Conservation (phyloP, 352 stramenopile species). For the Phytophthora idaei region DNA sequence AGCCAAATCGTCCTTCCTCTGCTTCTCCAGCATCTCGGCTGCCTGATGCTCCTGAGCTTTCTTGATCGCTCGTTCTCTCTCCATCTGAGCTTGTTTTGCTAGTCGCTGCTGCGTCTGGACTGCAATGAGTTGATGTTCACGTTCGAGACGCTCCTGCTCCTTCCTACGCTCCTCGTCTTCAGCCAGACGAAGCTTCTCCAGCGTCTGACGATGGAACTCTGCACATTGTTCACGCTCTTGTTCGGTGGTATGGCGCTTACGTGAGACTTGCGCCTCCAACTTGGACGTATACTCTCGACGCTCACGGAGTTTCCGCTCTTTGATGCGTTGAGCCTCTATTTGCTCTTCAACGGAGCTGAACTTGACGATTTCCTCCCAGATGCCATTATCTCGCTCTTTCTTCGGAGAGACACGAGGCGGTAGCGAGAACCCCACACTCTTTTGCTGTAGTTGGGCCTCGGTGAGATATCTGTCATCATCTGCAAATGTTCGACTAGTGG, state of each 20-base stretch:
- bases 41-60: conserved; percentile 55
- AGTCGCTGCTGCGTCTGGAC: conserved; percentile 75
- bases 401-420: conserved; percentile 68
- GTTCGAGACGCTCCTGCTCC: conserved; percentile 54
- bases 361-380: conserved; percentile 88
- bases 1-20: conserved; percentile 58
- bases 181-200: conserved; percentile 50
- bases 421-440: conserved; percentile 66
- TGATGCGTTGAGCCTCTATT: conserved; percentile 47
- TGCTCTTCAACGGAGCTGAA: conserved; percentile 75
- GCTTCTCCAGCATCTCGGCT: conserved; percentile 49
- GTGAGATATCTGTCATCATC: conserved; percentile 73
- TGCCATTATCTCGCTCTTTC: conserved; percentile 78
- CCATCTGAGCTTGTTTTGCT: conserved; percentile 59
- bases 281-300: conserved; percentile 47
- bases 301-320: conserved; percentile 44
- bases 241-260: conserved; percentile 43
- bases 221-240: conserved; percentile 49
- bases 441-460: conserved; percentile 73
- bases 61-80: conserved; percentile 55
- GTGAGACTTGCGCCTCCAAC: conserved; percentile 59
- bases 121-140: conserved; percentile 64
- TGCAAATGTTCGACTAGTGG: conserved; percentile 4
- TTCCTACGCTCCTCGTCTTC: conserved; percentile 69
- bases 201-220: conserved; percentile 57